These are phyloP conservation scores for Ceratobasidium sp. DNA, from an alignment of 1,284 basidiomycete genomes.

Conservation along the genomic window DNA sequence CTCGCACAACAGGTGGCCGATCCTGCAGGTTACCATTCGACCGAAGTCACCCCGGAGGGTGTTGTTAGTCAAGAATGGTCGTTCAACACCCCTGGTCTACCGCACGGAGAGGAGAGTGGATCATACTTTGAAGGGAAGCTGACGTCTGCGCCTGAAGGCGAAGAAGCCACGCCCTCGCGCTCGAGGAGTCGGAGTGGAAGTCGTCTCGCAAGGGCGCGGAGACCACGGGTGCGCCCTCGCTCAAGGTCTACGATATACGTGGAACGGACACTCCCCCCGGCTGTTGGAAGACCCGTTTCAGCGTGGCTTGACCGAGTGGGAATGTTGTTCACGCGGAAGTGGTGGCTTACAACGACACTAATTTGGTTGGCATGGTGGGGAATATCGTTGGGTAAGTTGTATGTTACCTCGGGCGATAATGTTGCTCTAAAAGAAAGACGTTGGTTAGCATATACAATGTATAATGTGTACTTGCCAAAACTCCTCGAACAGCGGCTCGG, in stretches of 20 bases:
- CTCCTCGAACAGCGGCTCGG: conserved; percentile 69
- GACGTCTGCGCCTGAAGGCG: not conserved
- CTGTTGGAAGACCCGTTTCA: conserved; percentile 60
- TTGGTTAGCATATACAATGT: conserved; percentile 83
- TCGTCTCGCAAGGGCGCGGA: not conserved
- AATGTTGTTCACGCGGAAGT: conserved; percentile 81
- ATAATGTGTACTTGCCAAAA: conserved; percentile 95
- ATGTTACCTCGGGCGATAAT: not conserved
- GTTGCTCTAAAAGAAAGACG: not conserved
- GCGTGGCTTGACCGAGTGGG: conserved; percentile 75
- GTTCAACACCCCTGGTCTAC: conserved; percentile 23
- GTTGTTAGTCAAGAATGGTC: conserved; percentile 26
- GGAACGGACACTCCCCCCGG: conserved; percentile 53
- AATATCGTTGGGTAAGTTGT: conserved; percentile 74
- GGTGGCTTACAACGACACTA: conserved; percentile 81
- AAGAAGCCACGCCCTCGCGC: conserved; percentile 1
- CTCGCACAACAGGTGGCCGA: conserved; percentile 30
- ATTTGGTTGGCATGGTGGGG: conserved; percentile 85
- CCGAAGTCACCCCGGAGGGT: conserved; percentile 22
- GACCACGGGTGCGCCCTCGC: conserved; percentile 25
- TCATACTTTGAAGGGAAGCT: conserved; percentile 31
- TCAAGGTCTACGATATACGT: conserved; percentile 56
- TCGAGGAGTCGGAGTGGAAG: conserved; percentile 24
- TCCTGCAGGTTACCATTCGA: conserved; percentile 32
- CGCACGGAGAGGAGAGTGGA: conserved; percentile 2